Evolutionary conservation across 148 eudicot species (phyloP).

Genomic region (Heliosperma pusillum): DNA sequence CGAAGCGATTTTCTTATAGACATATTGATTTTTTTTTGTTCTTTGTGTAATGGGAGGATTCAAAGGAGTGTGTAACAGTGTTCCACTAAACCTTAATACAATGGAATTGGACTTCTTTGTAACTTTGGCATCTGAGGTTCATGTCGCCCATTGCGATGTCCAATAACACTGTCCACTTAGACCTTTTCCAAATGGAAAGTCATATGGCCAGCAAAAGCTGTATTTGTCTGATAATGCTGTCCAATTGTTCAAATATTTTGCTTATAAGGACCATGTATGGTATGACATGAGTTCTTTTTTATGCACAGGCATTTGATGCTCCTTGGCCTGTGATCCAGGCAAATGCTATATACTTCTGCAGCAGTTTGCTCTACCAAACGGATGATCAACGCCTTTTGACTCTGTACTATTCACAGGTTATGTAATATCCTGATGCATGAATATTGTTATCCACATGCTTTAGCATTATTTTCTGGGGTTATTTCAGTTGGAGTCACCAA

Average conservation of each 20-base stretch:
- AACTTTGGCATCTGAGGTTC: no score
- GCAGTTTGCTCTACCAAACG: conserved; percentile 77
- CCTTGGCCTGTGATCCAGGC: conserved; percentile 99
- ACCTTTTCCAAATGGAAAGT: not conserved
- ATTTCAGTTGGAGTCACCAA: not conserved
- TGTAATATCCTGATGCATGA: conserved; percentile 9
- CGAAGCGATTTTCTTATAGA: not conserved
- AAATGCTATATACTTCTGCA: conserved; percentile 78
- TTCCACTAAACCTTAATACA: no score
- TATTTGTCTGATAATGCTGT: not conserved
- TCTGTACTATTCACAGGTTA: conserved; percentile 71
- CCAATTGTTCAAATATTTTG: not conserved
- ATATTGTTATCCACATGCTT: not conserved
- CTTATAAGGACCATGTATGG: not conserved
- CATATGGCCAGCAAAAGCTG: not conserved
- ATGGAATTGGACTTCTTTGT: no score
- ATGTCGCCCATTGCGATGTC: no score
- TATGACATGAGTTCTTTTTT: conserved; percentile 10
- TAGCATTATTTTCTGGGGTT: not conserved
- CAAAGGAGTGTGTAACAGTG: no score
- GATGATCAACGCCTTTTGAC: conserved; percentile 75
- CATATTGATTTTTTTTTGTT: no score
- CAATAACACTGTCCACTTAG: not conserved
- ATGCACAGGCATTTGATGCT: conserved; percentile 90
- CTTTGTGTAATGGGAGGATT: no score